Percentiles rank a stretch among this genome's conserved stretches.
Conservation (phyloP, 345 rosid species). For the Gossypium australe region DNA sequence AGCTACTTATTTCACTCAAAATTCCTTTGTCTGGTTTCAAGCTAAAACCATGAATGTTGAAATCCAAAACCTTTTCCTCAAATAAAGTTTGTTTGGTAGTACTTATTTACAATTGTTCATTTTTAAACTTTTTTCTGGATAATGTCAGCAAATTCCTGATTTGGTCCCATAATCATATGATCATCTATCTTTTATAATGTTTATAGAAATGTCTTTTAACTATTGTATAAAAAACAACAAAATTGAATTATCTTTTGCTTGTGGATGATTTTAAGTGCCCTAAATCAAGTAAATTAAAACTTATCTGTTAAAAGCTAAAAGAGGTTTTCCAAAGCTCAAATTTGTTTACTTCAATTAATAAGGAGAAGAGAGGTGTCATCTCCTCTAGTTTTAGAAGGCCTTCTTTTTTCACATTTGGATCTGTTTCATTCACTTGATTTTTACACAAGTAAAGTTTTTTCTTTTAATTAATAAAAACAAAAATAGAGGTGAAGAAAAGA, state of each 20-base stretch:
- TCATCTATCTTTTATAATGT: neutral
- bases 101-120: too few relatives aligned
- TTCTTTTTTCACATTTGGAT: neutral
- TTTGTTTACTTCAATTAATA: neutral
- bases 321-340: neutral
- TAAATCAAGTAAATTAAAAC: neutral
- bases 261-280: neutral
- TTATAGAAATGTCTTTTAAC: constrained; percentile 2
- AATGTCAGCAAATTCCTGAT: neutral
- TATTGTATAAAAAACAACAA: neutral
- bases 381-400: neutral
- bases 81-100: neutral
- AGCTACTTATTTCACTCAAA: neutral
- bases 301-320: neutral
- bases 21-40: neutral
- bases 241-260: neutral
- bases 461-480: neutral
- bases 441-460: neutral
- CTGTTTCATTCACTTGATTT: neutral
- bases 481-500: neutral
- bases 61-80: neutral
- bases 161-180: constrained; percentile 5
- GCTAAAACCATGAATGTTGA: neutral
- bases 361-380: neutral
- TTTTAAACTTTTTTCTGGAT: neutral